Conservation (phyloP, 1,139 yeast genomes). For the Suhomyces anneliseae region DNA sequence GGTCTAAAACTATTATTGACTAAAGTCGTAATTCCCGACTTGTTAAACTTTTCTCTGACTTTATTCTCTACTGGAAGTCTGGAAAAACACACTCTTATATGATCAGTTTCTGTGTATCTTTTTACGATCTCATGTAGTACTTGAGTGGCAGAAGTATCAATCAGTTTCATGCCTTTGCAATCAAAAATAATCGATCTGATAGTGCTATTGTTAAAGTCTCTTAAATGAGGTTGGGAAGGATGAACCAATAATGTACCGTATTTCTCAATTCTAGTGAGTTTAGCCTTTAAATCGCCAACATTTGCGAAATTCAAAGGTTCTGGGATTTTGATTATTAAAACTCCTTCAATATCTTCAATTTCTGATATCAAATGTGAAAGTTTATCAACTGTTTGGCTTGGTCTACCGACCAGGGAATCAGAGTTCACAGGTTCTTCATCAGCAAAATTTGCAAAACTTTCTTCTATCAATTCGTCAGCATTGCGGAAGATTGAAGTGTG, state of each 20-base stretch:
- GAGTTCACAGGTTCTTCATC: slow-evolving; percentile 4
- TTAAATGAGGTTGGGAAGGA: slow-evolving; percentile 32
- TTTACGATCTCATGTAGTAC: slow-evolving; percentile 28
- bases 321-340: slow-evolving; percentile 32
- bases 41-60: slow-evolving; percentile 22
- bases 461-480: slow-evolving; percentile 38
- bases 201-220: slow-evolving; percentile 22
- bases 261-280: slow-evolving; percentile 27
- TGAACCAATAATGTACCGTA: slow-evolving; percentile 31
- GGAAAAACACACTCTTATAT: slow-evolving; percentile 26
- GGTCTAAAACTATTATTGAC: slow-evolving; percentile 21
- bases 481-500: slow-evolving; percentile 32
- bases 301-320: slow-evolving; percentile 34
- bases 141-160: slow-evolving; percentile 37
- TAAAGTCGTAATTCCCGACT: slow-evolving; percentile 25
- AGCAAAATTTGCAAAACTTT: slow-evolving; percentile 23
- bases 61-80: slow-evolving; percentile 24
- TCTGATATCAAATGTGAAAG: slow-evolving; percentile 24
- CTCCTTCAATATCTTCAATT: slow-evolving; percentile 33
- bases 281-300: slow-evolving; percentile 26
- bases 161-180: slow-evolving; percentile 33
- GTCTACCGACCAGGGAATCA: slow-evolving; percentile 7
- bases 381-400: slow-evolving; percentile 12
- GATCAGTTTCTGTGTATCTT: slow-evolving; percentile 21
- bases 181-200: slow-evolving; percentile 31